Evolutionary conservation across 2,329 filamentous ascomycete species (phyloP).

Genomic region (Anisogramma anomala): DNA sequence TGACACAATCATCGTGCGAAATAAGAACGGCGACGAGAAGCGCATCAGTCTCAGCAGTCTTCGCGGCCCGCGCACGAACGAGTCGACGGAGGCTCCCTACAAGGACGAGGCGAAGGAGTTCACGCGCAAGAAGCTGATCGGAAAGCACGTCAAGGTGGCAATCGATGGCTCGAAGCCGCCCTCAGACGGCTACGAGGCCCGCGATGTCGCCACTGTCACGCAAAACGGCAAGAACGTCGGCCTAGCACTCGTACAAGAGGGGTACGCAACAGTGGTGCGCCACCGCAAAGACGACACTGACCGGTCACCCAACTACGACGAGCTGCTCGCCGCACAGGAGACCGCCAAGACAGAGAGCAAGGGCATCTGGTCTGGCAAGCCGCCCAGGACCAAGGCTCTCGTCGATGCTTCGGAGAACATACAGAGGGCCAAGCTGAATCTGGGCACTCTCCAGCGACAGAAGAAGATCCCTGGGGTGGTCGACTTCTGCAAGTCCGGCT

Average conservation of each 20-base stretch:
- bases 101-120: slow-evolving; percentile 93
- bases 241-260: slow-evolving; percentile 75
- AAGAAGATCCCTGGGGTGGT: slow-evolving; percentile 88
- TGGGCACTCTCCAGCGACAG: slow-evolving; percentile 76
- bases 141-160: slow-evolving; percentile 82
- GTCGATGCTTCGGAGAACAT: slow-evolving; percentile 83
- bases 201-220: slow-evolving; percentile 82
- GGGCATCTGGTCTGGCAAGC: slow-evolving; percentile 90
- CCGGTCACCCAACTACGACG: slow-evolving; percentile 86
- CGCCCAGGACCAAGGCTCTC: slow-evolving; percentile 70
- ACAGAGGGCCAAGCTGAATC: slow-evolving; percentile 91
- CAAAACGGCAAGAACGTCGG: slow-evolving; percentile 80
- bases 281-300: slow-evolving; percentile 93
- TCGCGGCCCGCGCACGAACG: slow-evolving; percentile 79
- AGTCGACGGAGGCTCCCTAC: slow-evolving; percentile 80
- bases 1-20: slow-evolving; percentile 78
- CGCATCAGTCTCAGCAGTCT: slow-evolving; percentile 87
- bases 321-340: slow-evolving; percentile 69
- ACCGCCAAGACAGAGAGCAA: slow-evolving; percentile 76
- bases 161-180: slow-evolving; percentile 87
- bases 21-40: slow-evolving; percentile 76
- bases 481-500: slow-evolving; percentile 96
- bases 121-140: slow-evolving; percentile 83
- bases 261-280: slow-evolving; percentile 86
- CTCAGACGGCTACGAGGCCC: slow-evolving; percentile 81